These are phyloP conservation scores for Secale cereale DNA, from an alignment of 176 grass and related monocot genomes.

Conservation along the genomic window DNA sequence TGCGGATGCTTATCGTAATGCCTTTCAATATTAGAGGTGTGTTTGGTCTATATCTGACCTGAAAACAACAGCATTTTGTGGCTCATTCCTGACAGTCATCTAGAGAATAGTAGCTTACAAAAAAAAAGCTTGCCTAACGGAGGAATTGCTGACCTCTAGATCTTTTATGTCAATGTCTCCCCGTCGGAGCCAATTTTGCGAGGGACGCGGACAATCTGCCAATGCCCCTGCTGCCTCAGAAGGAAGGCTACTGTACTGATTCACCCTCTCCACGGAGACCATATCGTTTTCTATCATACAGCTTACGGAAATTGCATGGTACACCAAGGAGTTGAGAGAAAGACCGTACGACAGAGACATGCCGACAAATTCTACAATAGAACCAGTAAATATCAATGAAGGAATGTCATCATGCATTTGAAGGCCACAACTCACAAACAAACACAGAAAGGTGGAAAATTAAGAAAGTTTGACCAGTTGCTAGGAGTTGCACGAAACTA, in stretches of 20 bases:
- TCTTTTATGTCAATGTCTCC: conserved; percentile 68
- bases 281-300: conserved; percentile 86
- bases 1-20: conserved; percentile 52
- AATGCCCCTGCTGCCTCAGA: conserved; percentile 74
- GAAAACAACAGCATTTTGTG: conserved; percentile 18
- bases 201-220: conserved; percentile 36
- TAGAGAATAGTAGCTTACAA: neutral
- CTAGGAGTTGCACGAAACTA: neutral
- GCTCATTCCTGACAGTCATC: neutral
- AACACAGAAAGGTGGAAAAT: neutral
- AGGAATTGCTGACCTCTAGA: conserved; percentile 48
- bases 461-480: neutral
- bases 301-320: conserved; percentile 58
- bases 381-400: neutral
- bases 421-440: neutral
- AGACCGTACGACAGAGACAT: conserved; percentile 89
- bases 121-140: neutral
- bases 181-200: conserved; percentile 58
- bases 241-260: conserved; percentile 74
- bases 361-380: conserved; percentile 75
- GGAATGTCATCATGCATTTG: neutral
- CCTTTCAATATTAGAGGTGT: conserved; percentile 91
- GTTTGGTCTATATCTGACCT: conserved; percentile 79
- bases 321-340: conserved; percentile 74
- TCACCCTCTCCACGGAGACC: conserved; percentile 81